A percentile compares a stretch with the other conserved stretches of the same genome.
Evolutionary conservation across 495 filamentous ascomycete genomes (phyloP).

Genomic region (Aspergillus baeticus): DNA sequence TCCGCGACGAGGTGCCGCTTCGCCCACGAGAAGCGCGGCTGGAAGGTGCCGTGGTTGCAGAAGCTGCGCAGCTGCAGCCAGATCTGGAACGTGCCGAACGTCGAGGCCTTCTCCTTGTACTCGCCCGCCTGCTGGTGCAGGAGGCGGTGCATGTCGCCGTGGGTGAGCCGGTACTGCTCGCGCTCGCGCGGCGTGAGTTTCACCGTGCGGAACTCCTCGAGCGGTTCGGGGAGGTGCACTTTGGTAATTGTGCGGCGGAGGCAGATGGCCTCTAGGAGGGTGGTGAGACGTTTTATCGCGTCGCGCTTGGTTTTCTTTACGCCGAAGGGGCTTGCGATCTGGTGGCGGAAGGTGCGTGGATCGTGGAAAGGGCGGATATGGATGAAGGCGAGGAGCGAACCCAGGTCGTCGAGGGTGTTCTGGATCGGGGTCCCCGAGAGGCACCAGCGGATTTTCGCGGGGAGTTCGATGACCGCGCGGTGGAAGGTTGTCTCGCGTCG

Average conservation of each 20-base stretch:
- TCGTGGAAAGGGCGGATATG: constrained; percentile 15
- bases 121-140: constrained; percentile 28
- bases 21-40: constrained; percentile 35
- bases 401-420: constrained; percentile 22
- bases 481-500: constrained; percentile 19
- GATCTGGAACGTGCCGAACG: constrained; percentile 38
- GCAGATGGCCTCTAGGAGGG: constrained; percentile 21
- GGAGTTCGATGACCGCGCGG: constrained; percentile 11
- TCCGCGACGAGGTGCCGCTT: constrained; percentile 23
- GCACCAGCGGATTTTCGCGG: constrained; percentile 20
- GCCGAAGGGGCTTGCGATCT: constrained; percentile 15
- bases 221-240: constrained; percentile 35
- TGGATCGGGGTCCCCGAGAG: constrained; percentile 27
- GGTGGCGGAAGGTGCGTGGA: constrained; percentile 10
- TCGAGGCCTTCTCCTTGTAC: constrained; percentile 14
- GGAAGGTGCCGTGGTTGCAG: constrained; percentile 48
- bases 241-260: constrained; percentile 23
- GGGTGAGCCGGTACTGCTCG: constrained; percentile 31
- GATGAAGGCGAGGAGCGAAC: constrained; percentile 20
- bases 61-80: constrained; percentile 43
- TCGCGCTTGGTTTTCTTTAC: not conserved
- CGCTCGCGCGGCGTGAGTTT: constrained; percentile 28
- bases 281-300: constrained; percentile 3
- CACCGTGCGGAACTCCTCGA: constrained; percentile 13
- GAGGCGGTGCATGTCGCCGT: constrained; percentile 27